Conservation (phyloP, 371 early-diverging fungal genomes). For the Circinella minor region DNA sequence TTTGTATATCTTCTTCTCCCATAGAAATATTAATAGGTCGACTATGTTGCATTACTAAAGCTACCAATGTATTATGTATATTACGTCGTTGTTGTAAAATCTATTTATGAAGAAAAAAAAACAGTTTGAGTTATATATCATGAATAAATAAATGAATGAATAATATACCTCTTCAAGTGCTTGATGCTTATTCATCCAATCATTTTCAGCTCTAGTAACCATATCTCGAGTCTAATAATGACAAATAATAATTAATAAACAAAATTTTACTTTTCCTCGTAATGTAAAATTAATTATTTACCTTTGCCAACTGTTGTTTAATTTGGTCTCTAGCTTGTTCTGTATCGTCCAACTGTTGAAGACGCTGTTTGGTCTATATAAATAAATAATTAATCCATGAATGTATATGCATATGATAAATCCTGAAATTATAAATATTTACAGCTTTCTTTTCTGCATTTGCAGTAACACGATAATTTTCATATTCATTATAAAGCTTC, state of each 20-base stretch:
- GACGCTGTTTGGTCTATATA: slow-evolving; percentile 21
- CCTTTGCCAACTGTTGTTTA: slow-evolving; percentile 47
- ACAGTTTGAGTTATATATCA: neutral
- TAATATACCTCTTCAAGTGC: slow-evolving; percentile 28
- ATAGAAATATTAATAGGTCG: neutral
- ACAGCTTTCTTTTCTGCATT: slow-evolving; percentile 5
- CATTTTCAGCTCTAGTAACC: slow-evolving; percentile 56
- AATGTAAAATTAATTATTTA: neutral
- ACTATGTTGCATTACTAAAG: neutral
- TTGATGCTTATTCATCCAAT: slow-evolving; percentile 51
- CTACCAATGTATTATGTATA: neutral
- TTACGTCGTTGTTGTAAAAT: neutral
- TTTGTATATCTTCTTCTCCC: slow-evolving; percentile 10
- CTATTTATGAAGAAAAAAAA: neutral
- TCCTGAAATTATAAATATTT: neutral
- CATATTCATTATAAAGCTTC: slow-evolving; percentile 6
- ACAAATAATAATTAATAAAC: no score
- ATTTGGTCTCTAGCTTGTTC: slow-evolving; percentile 50
- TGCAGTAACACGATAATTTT: neutral
- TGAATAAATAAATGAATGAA: neutral
- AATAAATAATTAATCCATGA: neutral
- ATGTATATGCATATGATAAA: no score
- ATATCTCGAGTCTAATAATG: slow-evolving; percentile 43
- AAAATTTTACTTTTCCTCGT: no score
- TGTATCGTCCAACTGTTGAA: slow-evolving; percentile 31